phyloP scores from a whole-genome alignment of 768 basidiomycete species.

The Russula emetica region DNA sequence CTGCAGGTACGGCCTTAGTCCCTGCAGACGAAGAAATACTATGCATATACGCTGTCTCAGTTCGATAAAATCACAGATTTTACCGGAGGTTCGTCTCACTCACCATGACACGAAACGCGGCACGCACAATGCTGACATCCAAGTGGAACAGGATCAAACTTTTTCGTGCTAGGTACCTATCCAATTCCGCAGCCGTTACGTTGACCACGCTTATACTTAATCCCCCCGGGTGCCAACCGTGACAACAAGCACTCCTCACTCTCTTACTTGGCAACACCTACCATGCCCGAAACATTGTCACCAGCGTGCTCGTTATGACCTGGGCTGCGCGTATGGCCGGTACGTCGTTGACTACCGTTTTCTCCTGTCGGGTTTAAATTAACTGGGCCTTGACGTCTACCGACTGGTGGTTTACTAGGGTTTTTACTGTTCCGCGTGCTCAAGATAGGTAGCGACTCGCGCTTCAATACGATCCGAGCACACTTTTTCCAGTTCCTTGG shows the following conservation, averaged over 20 bases:
- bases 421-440: constrained; percentile 69
- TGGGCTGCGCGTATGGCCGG: constrained; percentile 61
- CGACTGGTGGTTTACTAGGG: constrained; percentile 33
- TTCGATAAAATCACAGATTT: constrained; percentile 16
- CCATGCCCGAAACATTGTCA: constrained; percentile 54
- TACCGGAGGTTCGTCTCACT: constrained; percentile 4
- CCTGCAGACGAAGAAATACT: no score
- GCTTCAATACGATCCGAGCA: constrained; percentile 63
- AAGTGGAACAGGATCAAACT: constrained; percentile 40
- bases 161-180: constrained; percentile 51
- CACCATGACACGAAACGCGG: background rate
- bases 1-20: constrained; percentile 38
- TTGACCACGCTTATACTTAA: no score
- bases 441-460: constrained; percentile 58
- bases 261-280: constrained; percentile 59
- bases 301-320: constrained; percentile 56
- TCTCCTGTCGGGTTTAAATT: background rate
- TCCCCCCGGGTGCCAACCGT: no score
- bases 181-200: background rate
- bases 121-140: background rate
- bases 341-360: constrained; percentile 23
- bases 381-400: no score
- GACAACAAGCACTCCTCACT: constrained; percentile 49
- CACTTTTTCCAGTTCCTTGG: constrained; percentile 63
- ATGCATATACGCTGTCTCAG: background rate